Evolutionary conservation across 306 rosid species (phyloP).

Genomic region (Cucumis melo): DNA sequence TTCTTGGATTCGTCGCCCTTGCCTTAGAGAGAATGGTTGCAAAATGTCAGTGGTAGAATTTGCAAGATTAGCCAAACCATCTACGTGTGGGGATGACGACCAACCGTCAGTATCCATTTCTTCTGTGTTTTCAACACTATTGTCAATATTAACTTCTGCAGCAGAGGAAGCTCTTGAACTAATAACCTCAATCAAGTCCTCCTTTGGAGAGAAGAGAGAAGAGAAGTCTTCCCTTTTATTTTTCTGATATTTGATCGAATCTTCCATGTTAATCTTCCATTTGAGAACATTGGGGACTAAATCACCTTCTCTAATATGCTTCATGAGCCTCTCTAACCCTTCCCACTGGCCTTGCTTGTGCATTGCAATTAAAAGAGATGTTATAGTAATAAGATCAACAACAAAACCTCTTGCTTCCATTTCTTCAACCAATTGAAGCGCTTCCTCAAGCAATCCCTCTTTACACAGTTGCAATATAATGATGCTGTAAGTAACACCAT

Average conservation of each 20-base stretch:
- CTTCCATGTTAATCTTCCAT: constrained; percentile 78
- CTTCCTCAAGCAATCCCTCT: constrained; percentile 69
- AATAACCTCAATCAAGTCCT: constrained; percentile 42
- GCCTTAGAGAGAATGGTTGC: constrained; percentile 27
- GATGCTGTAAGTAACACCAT: constrained; percentile 69
- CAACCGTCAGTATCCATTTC: constrained; percentile 24
- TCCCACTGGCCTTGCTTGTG: constrained; percentile 64
- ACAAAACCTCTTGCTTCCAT: constrained; percentile 79
- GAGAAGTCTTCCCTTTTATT: constrained; percentile 45
- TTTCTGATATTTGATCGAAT: constrained; percentile 41
- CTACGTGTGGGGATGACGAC: constrained; percentile 80
- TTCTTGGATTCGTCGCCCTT: constrained; percentile 54
- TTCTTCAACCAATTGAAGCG: constrained; percentile 61
- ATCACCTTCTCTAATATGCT: constrained; percentile 63
- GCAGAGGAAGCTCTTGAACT: constrained; percentile 25
- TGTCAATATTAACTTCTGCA: neutral
- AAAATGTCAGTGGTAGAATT: constrained; percentile 20
- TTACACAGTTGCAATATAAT: constrained; percentile 58
- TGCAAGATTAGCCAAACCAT: constrained; percentile 45
- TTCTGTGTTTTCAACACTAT: constrained; percentile 9
- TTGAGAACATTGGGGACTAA: constrained; percentile 51
- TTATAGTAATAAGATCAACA: constrained; percentile 67
- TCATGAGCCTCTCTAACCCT: constrained; percentile 74
- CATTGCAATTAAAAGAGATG: constrained; percentile 54
- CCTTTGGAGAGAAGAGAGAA: constrained; percentile 49